Base-by-base conservation (phyloP, 2,329 filamentous ascomycete genomes). In the Periconia macrospinosa region DNA sequence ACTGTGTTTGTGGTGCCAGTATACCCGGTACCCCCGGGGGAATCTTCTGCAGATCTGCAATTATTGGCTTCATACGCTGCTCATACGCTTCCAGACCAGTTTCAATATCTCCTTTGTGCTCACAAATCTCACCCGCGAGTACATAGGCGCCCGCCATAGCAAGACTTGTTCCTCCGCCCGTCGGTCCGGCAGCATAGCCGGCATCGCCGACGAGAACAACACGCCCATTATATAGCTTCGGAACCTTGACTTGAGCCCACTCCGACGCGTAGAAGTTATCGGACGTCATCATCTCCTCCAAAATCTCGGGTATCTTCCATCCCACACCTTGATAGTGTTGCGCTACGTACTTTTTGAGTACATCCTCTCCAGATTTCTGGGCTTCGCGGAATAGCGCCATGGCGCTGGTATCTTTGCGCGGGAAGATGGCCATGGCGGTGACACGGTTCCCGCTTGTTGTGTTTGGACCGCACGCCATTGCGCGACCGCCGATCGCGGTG, bases 231-330 rank as follows among this genome's bases (percentile, higher is more conserved):
- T 62, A 63, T 64, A 68, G 69, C 8, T 50, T 30, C 7, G 61
- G 52, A 19, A 75, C 52, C 42, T 68, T 69, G 43, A 56, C 63
- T 44, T 74, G 67, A 13, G 61, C 67, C 8, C 71, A 52, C 19
- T 73, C 68, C 15, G 73, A 66, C 51, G 69, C 75, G 60, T 79
- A 79, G 58, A 78, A 79, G 51, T 79, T 71, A 0, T 72, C 57
- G 0, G 73, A 61, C 2, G 59, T 56, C 19, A 68, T 56, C 71
- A 79, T 74, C 1, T 58, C 72, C 9, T 68, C 49, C 0, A 78
- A 37, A 5, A 76, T 60, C 0, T 68, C 63, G 2, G 68, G 58
- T 0, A 54, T 55, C 50, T 72, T 53, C 70, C 75, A 77, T 5
- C 73, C 74, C 0, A 65, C 63, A 17, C 63, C 68, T 1, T 53